phyloP scores from a whole-genome alignment of 1,284 basidiomycete genomes.

The Microstroma glucosiphilum region DNA sequence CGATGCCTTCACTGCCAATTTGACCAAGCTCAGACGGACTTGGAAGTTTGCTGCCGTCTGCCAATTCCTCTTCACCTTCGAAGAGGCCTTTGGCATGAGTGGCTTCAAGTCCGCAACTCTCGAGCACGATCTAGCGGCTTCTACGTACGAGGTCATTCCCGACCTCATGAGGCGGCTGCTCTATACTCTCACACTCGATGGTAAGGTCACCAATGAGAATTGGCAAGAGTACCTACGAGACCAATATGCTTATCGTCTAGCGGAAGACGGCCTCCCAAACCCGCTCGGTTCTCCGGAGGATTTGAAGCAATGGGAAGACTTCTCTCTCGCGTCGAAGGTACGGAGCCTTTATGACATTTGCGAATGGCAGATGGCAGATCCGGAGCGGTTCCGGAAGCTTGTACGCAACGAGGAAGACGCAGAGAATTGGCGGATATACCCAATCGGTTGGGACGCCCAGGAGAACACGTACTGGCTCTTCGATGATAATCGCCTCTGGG shows the following conservation, averaged over 20 bases:
- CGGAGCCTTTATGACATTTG: conserved; percentile 45
- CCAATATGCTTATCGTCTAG: background rate
- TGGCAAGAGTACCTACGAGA: conserved; percentile 27
- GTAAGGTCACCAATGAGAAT: conserved; percentile 51
- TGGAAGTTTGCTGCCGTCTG: conserved; percentile 50
- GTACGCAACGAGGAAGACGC: conserved; percentile 55
- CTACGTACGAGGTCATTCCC: conserved; percentile 52
- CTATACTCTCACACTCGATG: conserved; percentile 55
- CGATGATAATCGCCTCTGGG: conserved; percentile 78
- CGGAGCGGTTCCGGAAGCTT: conserved; percentile 55
- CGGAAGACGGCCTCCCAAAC: background rate
- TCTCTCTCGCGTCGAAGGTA: conserved; percentile 55
- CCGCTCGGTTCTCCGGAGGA: conserved; percentile 35
- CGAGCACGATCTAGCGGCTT: conserved; percentile 55
- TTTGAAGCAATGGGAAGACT: conserved; percentile 52
- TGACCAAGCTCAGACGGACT: conserved; percentile 31
- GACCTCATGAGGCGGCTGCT: conserved; percentile 54
- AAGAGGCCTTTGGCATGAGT: conserved; percentile 46
- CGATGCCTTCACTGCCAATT: conserved; percentile 20
- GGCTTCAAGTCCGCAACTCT: conserved; percentile 50
- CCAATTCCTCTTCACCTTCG: conserved; percentile 48
- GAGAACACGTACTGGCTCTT: conserved; percentile 82
- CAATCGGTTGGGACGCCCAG: conserved; percentile 75
- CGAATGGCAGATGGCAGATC: conserved; percentile 58
- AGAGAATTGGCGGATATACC: conserved; percentile 62